Percentiles rank a stretch among this genome's conserved stretches.
phyloP scores from a whole-genome alignment of 768 basidiomycete species.

The Serpula lacrymans region DNA sequence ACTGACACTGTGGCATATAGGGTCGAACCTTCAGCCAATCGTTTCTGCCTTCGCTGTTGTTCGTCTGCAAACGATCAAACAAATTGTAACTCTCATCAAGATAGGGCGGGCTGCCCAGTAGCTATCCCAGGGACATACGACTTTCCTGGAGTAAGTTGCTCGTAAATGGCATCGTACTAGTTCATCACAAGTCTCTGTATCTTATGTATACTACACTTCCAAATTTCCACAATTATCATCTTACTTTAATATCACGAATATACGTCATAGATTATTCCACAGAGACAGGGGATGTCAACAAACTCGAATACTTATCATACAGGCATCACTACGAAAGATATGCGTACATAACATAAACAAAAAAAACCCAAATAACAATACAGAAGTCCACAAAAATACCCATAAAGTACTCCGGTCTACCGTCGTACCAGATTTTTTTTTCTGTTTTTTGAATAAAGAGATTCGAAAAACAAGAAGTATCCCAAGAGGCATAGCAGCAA shows the following conservation, averaged over 20 bases:
- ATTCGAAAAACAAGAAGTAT: constrained; percentile 6
- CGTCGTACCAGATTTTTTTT: constrained; percentile 9
- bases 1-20: constrained; percentile 24
- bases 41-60: constrained; percentile 52
- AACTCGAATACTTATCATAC: too few relatives aligned
- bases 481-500: background rate
- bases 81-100: constrained; percentile 51
- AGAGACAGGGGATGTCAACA: too few relatives aligned
- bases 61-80: constrained; percentile 36
- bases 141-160: constrained; percentile 38
- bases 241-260: too few relatives aligned
- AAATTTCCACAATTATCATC: too few relatives aligned
- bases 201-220: too few relatives aligned
- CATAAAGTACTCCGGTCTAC: constrained; percentile 9
- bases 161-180: too few relatives aligned
- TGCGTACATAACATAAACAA: background rate
- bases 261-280: too few relatives aligned
- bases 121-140: constrained; percentile 46
- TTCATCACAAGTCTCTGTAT: too few relatives aligned
- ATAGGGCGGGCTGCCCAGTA: constrained; percentile 38
- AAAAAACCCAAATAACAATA: constrained; percentile 13
- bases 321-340: too few relatives aligned
- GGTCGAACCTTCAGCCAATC: constrained; percentile 41
- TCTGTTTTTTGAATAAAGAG: constrained; percentile 2
- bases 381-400: constrained; percentile 16